Conservation (phyloP, 1,284 basidiomycete species). For the Leccinum fuscescens region DNA sequence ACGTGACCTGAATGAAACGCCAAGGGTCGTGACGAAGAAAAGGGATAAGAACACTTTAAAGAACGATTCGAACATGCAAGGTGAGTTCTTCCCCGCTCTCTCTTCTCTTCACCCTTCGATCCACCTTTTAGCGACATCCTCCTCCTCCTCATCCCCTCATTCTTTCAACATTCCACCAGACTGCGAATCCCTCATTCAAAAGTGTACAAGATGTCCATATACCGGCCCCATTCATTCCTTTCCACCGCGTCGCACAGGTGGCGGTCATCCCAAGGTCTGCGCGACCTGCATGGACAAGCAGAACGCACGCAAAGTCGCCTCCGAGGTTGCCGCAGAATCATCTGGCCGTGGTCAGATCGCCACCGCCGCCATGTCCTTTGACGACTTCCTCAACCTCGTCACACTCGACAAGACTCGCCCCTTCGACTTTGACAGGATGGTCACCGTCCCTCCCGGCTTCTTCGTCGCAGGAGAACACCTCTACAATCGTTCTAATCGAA, state of each 20-base stretch:
- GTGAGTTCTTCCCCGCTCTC: conserved; percentile 15
- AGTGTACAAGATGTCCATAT: conserved; percentile 33
- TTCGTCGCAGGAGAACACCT: conserved; percentile 33
- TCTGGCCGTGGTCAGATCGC: conserved; percentile 36
- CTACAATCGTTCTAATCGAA: conserved; percentile 34
- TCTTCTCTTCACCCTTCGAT: neutral
- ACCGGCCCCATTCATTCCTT: conserved; percentile 28
- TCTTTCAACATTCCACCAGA: conserved; percentile 23
- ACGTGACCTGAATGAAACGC: conserved; percentile 13
- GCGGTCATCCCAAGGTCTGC: conserved; percentile 33
- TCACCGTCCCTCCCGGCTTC: conserved; percentile 31
- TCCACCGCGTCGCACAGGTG: conserved; percentile 30
- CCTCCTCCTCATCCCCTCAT: conserved; percentile 15
- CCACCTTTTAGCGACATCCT: conserved; percentile 18
- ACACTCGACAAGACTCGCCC: conserved; percentile 32
- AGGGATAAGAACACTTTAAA: conserved; percentile 4
- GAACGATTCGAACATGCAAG: conserved; percentile 20
- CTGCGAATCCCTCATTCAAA: conserved; percentile 20
- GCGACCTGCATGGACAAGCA: conserved; percentile 34
- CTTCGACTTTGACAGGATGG: conserved; percentile 36
- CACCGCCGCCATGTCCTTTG: conserved; percentile 34
- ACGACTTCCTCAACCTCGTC: conserved; percentile 33
- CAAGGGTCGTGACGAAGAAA: conserved; percentile 3
- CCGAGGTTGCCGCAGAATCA: conserved; percentile 29
- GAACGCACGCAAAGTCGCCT: conserved; percentile 34